Conservation (phyloP, 2,329 filamentous ascomycete species). For the Sclerotinia trifoliorum region DNA sequence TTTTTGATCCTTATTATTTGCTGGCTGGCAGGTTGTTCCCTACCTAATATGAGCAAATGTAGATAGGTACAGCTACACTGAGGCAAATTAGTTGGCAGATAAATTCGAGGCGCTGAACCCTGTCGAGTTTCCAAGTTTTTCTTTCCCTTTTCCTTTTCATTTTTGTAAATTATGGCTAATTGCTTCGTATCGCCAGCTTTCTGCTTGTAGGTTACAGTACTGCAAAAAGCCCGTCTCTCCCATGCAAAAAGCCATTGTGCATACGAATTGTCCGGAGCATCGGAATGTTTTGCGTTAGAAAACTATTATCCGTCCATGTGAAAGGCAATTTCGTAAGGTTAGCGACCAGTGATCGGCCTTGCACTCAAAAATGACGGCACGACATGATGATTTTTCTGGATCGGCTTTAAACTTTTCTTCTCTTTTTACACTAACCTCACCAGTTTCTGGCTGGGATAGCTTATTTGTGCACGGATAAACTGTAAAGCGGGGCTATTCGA, state of each 20-base stretch:
- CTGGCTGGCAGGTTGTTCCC: not conserved
- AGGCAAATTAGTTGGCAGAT: conserved; percentile 8
- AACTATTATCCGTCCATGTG: not conserved
- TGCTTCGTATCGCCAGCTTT: conserved; percentile 9
- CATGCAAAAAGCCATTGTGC: not conserved
- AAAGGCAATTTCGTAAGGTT: not conserved
- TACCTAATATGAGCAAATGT: not conserved
- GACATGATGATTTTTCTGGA: not conserved
- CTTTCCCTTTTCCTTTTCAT: too few species aligned
- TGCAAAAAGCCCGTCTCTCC: not conserved
- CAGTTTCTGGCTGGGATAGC: too few species aligned
- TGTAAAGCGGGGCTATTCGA: not conserved
- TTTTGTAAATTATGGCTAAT: not conserved
- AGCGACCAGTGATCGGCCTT: not conserved
- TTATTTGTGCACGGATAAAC: not conserved
- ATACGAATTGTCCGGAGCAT: not conserved
- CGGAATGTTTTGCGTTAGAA: not conserved
- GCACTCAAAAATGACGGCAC: not conserved
- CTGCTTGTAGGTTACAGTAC: not conserved
- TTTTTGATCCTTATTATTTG: not conserved
- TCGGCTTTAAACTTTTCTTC: too few species aligned
- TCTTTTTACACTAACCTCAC: not conserved
- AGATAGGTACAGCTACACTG: not conserved
- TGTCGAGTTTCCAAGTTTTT: conserved; percentile 11
- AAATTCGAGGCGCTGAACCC: not conserved